A percentile compares a stretch with the other conserved stretches of the same genome.
These are phyloP conservation scores for Mucor indicus DNA, from an alignment of 371 early-diverging fungal genomes.

Conservation along the genomic window DNA sequence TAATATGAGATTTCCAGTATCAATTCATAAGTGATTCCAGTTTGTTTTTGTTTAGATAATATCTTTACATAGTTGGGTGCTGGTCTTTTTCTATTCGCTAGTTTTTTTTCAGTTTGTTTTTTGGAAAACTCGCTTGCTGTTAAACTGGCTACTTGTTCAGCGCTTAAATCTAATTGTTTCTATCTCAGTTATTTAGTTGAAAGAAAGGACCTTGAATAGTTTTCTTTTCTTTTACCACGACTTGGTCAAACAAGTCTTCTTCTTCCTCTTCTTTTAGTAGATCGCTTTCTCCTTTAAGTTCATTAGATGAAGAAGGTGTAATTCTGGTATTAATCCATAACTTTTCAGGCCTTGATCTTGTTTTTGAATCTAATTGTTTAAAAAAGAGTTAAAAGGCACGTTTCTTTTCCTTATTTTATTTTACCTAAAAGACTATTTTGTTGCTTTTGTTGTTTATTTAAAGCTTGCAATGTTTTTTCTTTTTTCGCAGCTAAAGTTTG, in stretches of 20 bases:
- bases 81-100: slow-evolving; percentile 1
- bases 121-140: too few species aligned
- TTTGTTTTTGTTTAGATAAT: slow-evolving; percentile 17
- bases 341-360: background rate
- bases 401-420: background rate
- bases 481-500: slow-evolving; percentile 1
- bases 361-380: background rate
- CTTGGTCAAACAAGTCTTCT: slow-evolving; percentile 21
- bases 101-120: background rate
- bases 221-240: slow-evolving; percentile 13
- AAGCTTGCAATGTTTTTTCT: slow-evolving; percentile 5
- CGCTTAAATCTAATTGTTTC: slow-evolving; percentile 24
- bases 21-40: slow-evolving; percentile 17
- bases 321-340: slow-evolving; percentile 12
- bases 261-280: background rate
- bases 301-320: background rate
- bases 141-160: slow-evolving; percentile 14
- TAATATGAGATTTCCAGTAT: slow-evolving; percentile 22
- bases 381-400: background rate
- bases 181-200: background rate
- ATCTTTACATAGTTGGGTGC: slow-evolving; percentile 23
- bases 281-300: background rate
- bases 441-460: slow-evolving; percentile 4
- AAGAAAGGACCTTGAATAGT: background rate
- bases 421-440: slow-evolving; percentile 9